Conservation (phyloP, 2,329 filamentous ascomycete species). For the Alternaria brassicae region DNA sequence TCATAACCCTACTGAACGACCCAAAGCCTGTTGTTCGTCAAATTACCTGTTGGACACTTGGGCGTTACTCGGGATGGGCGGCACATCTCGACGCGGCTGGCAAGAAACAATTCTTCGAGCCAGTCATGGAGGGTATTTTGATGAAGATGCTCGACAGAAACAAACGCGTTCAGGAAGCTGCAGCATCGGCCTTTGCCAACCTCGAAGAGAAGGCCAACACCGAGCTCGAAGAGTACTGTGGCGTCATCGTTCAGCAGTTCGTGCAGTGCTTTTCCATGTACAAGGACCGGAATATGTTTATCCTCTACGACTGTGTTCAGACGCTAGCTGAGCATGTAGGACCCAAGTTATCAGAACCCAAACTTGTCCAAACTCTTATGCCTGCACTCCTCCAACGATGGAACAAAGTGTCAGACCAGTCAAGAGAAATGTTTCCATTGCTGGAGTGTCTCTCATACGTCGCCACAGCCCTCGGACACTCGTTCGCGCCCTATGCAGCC, state of each 20-base stretch:
- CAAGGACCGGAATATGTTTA: conserved; percentile 99
- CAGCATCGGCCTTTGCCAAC: conserved; percentile 93
- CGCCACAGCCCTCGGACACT: conserved; percentile 79
- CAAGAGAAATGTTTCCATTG: conserved; percentile 90
- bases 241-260: conserved; percentile 90
- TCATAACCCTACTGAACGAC: conserved; percentile 85
- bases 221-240: conserved; percentile 81
- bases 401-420: conserved; percentile 85
- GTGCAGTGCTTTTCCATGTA: conserved; percentile 92
- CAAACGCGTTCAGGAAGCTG: conserved; percentile 97
- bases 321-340: conserved; percentile 93
- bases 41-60: conserved; percentile 97
- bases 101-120: conserved; percentile 82
- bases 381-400: conserved; percentile 88
- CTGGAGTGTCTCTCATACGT: conserved; percentile 97
- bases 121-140: conserved; percentile 96
- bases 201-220: conserved; percentile 91
- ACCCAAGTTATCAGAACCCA: conserved; percentile 76
- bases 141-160: conserved; percentile 95
- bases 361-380: conserved; percentile 88
- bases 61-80: conserved; percentile 92
- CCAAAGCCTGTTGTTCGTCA: conserved; percentile 88
- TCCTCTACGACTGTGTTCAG: conserved; percentile 97
- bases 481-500: conserved; percentile 83
- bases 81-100: conserved; percentile 73